Evolutionary conservation across 2,329 filamentous ascomycete species (phyloP).

Genomic region (Arthrobotrys pseudoclavata): DNA sequence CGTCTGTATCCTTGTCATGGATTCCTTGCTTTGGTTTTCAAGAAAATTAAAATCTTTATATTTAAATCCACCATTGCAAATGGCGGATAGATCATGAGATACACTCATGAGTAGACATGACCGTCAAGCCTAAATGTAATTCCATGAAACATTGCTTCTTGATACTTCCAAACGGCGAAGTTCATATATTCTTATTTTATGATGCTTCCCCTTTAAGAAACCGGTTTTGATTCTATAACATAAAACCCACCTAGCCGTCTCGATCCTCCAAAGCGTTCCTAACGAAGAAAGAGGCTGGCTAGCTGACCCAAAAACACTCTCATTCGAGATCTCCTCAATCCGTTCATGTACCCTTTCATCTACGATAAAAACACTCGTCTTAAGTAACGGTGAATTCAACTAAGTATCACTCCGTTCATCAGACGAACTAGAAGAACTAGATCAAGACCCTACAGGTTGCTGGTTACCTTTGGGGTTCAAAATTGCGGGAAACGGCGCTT

Average conservation of each 20-base stretch:
- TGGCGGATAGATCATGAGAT: no score
- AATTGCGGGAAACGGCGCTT: background rate
- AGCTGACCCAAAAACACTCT: background rate
- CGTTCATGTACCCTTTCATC: background rate
- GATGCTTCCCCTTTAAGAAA: no score
- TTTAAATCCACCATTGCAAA: no score
- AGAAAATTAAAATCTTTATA: no score
- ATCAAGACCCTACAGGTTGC: background rate
- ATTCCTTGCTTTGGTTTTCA: background rate
- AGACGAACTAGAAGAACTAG: background rate
- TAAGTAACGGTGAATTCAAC: background rate
- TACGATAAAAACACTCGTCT: background rate
- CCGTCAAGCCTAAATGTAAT: no score
- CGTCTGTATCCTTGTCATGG: no score
- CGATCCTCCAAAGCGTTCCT: background rate
- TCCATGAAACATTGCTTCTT: no score
- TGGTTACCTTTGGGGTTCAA: background rate
- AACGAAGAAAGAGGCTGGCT: background rate
- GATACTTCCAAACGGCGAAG: no score
- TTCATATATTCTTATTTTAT: no score
- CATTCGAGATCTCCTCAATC: background rate
- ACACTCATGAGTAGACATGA: no score
- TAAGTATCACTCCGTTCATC: background rate
- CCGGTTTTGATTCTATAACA: no score
- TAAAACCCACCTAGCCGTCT: background rate